Evolutionary conservation across 73 alveolate species (phyloP).

Genomic region (Halteria grandinella): DNA sequence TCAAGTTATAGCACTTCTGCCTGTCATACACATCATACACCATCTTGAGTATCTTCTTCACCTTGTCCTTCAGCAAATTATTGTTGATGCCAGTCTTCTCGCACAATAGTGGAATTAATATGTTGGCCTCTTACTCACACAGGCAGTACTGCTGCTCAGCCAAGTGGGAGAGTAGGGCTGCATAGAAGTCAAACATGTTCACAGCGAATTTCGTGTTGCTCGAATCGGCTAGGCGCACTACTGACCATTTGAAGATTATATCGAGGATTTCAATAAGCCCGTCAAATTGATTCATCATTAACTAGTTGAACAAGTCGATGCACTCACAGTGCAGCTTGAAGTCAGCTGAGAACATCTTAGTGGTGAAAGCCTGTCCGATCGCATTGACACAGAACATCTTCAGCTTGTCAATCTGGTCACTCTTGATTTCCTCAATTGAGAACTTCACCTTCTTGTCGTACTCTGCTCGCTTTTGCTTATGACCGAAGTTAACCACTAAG

Average conservation of each 20-base stretch:
- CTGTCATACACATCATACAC: constrained; percentile 41
- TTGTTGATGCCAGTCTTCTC: constrained; percentile 73
- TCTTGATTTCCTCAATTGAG: constrained; percentile 74
- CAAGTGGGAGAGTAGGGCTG: constrained; percentile 16
- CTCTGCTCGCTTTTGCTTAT: constrained; percentile 84
- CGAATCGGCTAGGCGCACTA: constrained; percentile 27
- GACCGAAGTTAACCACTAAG: constrained; percentile 47
- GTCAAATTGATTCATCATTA: constrained; percentile 24
- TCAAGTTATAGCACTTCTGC: constrained; percentile 28
- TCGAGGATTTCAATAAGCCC: constrained; percentile 51
- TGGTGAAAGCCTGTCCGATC: constrained; percentile 17
- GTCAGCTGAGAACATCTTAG: constrained; percentile 62
- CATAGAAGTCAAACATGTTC: constrained; percentile 49
- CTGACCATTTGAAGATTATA: constrained; percentile 61
- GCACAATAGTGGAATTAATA: constrained; percentile 42
- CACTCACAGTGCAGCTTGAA: constrained; percentile 67
- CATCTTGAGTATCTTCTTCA: constrained; percentile 47
- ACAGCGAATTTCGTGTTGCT: constrained; percentile 62
- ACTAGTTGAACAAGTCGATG: constrained; percentile 24
- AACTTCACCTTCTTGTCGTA: constrained; percentile 75
- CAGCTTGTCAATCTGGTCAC: constrained; percentile 78
- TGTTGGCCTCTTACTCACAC: constrained; percentile 63
- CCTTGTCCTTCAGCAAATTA: constrained; percentile 48
- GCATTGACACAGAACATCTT: constrained; percentile 30
- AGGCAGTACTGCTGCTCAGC: constrained; percentile 34